Base-by-base conservation (phyloP, 129 eudicot genomes). In the Flaveria sonorensis region DNA sequence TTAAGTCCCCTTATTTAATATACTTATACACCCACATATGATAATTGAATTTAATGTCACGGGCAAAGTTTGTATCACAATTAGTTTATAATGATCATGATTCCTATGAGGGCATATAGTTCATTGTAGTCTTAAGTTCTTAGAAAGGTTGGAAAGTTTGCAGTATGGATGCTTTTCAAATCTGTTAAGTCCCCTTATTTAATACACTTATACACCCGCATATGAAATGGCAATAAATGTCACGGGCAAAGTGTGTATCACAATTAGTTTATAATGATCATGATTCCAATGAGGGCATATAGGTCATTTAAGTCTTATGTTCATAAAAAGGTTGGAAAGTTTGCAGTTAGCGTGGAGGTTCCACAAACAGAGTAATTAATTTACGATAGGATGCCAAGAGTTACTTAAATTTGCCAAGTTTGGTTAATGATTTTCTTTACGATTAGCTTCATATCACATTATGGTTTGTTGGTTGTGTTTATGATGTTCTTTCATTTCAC, bases 401-500 rank as follows among this genome's bases (percentile, higher is more conserved):
- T 76, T 50, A 43, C 12, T 36, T 65, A 76, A 60, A 39, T 71
- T 51, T 18, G 45, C 65, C 11, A 19, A 12, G 59, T 13, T 42
- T 74, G 78, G 78, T 14, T 51, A 14, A 23, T 15, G 43, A 45
- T 11, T 42, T 73, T 6, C 39, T 14, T 19, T 32, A 53, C 18
- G 6, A 10, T 60, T 56, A 42, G 70, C 70, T 74, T 59, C 59
- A 15, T 63, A 7, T 24, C 9, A 59, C 20, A 16, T 21, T 21
- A 73, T 39, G 12, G 48, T 46, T 47, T 63, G 51, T 24, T 77
- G 59, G 68, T 52, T 53, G n/a, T 14, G 60, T 51, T 32, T 51
- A 18, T 16, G 48, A 68, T 56, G 52, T 53, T 16, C 57, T 39
- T 42, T 39, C 42, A 3, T 60, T 70, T 24, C 70, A 19, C 53